A percentile compares a stretch with the other conserved stretches of the same genome.
Conservation (phyloP, 768 basidiomycete species). For the Russula sp. region DNA sequence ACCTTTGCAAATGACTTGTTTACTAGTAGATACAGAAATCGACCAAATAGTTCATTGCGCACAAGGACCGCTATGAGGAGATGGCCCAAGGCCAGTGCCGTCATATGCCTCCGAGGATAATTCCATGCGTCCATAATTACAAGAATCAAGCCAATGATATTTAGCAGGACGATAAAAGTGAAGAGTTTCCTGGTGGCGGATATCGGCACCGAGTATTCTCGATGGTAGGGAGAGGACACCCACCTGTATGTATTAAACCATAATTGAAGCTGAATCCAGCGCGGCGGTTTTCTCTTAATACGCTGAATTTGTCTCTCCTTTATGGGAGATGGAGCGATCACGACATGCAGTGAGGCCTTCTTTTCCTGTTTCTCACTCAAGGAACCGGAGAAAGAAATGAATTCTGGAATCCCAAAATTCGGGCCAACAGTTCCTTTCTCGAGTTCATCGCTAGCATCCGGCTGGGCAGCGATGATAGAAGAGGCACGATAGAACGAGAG, state of each 20-base stretch:
- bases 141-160: conserved; percentile 31
- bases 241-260: conserved; percentile 38
- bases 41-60: conserved; percentile 40
- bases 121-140: conserved; percentile 31
- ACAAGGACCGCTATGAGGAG: conserved; percentile 38
- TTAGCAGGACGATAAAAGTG: conserved; percentile 31
- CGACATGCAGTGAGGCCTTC: conserved; percentile 4
- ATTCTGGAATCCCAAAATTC: conserved; percentile 5
- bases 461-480: neutral
- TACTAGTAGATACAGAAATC: conserved; percentile 33
- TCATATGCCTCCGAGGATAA: conserved; percentile 35
- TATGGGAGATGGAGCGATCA: conserved; percentile 1
- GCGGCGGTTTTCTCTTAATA: conserved; percentile 27
- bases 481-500: conserved; percentile 10
- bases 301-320: conserved; percentile 2
- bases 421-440: conserved; percentile 9
- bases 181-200: conserved; percentile 32
- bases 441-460: neutral
- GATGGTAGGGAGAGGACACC: conserved; percentile 3
- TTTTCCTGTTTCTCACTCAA: neutral
- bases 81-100: conserved; percentile 38
- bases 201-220: neutral
- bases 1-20: conserved; percentile 38
- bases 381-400: neutral
- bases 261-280: conserved; percentile 30